These are phyloP conservation scores for Dunaliella salina DNA, from an alignment of 163 green algal species.

Conservation along the genomic window DNA sequence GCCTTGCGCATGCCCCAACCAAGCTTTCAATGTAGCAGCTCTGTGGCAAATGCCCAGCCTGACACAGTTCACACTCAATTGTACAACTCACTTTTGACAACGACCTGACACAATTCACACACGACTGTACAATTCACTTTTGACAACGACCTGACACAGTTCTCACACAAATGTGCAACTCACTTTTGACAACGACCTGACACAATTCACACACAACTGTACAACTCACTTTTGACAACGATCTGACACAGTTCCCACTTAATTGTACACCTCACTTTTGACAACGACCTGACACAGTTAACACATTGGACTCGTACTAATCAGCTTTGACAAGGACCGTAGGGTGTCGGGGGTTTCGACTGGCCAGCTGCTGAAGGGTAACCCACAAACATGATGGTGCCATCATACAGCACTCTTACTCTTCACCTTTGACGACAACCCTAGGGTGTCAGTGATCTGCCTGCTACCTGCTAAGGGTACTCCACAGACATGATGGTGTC, in stretches of 20 bases:
- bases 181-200: too few relatives aligned
- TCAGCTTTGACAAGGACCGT: not conserved
- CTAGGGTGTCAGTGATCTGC: not conserved
- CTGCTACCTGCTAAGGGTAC: not conserved
- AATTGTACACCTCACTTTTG: not conserved
- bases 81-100: too few relatives aligned
- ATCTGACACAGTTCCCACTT: not conserved
- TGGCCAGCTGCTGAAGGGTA: not conserved
- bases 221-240: too few relatives aligned
- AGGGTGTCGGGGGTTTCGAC: not conserved
- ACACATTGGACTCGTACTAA: not conserved
- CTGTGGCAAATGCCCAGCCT: too few relatives aligned
- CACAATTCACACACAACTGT: too few relatives aligned
- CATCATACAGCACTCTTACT: conserved; percentile 31
- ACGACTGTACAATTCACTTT: too few relatives aligned
- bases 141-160: too few relatives aligned
- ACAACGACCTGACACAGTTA: not conserved
- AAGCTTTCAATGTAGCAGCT: too few relatives aligned
- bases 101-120: too few relatives aligned
- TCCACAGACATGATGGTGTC: conserved; percentile 69
- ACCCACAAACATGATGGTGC: conserved; percentile 69
- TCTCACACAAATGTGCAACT: too few relatives aligned
- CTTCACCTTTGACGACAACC: not conserved
- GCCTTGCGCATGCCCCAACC: too few relatives aligned
- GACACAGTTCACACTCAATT: too few relatives aligned